phyloP scores from a whole-genome alignment of 2,329 filamentous ascomycete species.

The Curvularia spicifera region DNA sequence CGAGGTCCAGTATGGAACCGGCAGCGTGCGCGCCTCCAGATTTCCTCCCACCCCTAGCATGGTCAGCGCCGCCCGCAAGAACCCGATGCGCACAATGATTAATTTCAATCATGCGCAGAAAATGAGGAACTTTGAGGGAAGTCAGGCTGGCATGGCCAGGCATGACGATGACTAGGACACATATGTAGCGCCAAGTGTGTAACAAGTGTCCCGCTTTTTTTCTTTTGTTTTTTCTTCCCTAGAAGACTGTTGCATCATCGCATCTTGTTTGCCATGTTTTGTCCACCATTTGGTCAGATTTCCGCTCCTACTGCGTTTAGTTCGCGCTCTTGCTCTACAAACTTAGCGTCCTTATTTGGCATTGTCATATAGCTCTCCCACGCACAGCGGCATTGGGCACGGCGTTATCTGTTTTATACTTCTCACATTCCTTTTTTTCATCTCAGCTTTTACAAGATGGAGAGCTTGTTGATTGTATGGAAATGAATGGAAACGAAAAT shows the following conservation, averaged over 20 bases:
- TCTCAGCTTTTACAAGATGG: background rate
- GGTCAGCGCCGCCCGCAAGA: slow-evolving; percentile 41
- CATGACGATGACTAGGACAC: slow-evolving; percentile 1
- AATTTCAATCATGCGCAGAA: slow-evolving; percentile 44
- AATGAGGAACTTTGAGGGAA: slow-evolving; percentile 38
- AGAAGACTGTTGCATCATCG: slow-evolving; percentile 4
- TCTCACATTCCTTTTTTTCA: background rate
- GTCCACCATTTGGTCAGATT: background rate
- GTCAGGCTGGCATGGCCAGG: slow-evolving; percentile 4
- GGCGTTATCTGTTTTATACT: slow-evolving; percentile 4
- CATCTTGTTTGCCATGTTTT: background rate
- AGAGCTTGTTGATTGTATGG: background rate
- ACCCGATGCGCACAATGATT: slow-evolving; percentile 46
- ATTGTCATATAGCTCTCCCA: background rate
- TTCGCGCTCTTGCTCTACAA: background rate
- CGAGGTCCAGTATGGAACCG: slow-evolving; percentile 37
- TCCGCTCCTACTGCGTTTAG: background rate
- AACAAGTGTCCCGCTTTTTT: background rate
- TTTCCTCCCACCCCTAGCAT: slow-evolving; percentile 49
- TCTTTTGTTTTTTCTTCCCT: background rate
- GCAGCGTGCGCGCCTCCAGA: slow-evolving; percentile 39
- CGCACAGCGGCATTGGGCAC: slow-evolving; percentile 10
- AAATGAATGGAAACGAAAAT: background rate
- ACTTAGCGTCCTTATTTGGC: slow-evolving; percentile 3
- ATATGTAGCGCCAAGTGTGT: background rate